phyloP scores from a whole-genome alignment of 2,329 filamentous ascomycete species.

The Bipolaris cookei region DNA sequence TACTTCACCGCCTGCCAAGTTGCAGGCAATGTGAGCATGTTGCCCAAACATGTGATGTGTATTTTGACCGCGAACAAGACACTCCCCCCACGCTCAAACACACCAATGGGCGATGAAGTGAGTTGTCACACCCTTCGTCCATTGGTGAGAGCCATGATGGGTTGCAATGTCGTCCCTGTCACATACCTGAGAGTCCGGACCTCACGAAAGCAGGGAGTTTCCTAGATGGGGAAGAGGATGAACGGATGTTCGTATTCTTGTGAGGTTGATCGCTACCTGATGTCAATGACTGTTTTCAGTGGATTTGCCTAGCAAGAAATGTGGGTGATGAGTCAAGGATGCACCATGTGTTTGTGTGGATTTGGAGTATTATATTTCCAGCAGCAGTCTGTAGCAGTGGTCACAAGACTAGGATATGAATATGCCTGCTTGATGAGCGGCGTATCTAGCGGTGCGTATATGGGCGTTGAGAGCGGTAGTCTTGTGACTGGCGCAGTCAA shows the following conservation, averaged over 20 bases:
- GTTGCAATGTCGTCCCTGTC: slow-evolving; percentile 4
- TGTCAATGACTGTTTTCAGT: slow-evolving; percentile 10
- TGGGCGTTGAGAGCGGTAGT: not conserved
- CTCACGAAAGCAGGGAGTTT: not conserved
- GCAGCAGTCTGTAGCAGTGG: slow-evolving; percentile 8
- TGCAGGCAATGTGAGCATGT: not conserved
- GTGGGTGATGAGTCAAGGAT: slow-evolving; percentile 4
- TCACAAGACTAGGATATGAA: slow-evolving; percentile 11
- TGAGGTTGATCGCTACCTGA: slow-evolving; percentile 10
- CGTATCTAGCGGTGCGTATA: slow-evolving; percentile 14
- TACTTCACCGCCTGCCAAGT: slow-evolving; percentile 4
- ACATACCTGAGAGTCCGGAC: slow-evolving; percentile 18
- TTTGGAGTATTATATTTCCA: slow-evolving; percentile 13
- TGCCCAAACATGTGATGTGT: slow-evolving; percentile 6
- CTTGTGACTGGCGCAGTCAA: not conserved
- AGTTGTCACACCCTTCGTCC: slow-evolving; percentile 18
- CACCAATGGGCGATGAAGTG: slow-evolving; percentile 12
- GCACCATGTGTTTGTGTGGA: not conserved
- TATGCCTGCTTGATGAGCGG: slow-evolving; percentile 10
- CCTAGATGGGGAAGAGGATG: not conserved
- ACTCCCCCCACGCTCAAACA: not conserved
- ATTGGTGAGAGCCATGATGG: slow-evolving; percentile 3
- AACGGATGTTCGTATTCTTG: not conserved
- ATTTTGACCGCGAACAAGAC: not conserved
- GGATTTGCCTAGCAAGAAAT: slow-evolving; percentile 4